A percentile compares a stretch with the other conserved stretches of the same genome.
Evolutionary conservation across 179 eudicot species (phyloP).

Genomic region (Beta macrorhiza): DNA sequence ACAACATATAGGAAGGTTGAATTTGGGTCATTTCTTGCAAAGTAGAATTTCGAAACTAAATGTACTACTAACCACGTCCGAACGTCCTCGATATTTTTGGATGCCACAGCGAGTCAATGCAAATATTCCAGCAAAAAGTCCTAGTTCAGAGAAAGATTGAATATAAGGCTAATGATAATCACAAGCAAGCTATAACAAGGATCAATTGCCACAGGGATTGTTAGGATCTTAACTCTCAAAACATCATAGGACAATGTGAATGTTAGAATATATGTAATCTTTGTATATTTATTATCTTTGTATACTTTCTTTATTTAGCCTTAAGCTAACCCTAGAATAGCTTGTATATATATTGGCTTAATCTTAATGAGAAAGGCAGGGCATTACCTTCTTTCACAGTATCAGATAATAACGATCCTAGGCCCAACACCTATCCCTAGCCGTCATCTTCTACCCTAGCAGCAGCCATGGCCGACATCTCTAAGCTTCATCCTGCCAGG

Average conservation of each 20-base stretch:
- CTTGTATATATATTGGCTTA: no score
- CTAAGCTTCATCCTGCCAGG: no score
- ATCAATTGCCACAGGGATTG: background rate
- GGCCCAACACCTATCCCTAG: no score
- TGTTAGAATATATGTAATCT: background rate
- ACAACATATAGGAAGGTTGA: background rate
- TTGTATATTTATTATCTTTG: no score
- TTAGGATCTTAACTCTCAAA: background rate
- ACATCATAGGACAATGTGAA: background rate
- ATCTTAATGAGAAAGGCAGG: no score
- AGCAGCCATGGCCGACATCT: no score
- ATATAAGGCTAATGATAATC: conserved; percentile 8
- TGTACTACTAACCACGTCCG: conserved; percentile 66
- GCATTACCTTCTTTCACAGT: no score
- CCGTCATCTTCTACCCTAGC: no score
- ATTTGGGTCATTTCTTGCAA: background rate
- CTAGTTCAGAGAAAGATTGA: conserved; percentile 33
- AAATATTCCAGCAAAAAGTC: conserved; percentile 74
- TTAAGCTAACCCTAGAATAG: no score
- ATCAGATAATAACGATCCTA: no score
- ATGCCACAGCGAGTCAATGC: conserved; percentile 63
- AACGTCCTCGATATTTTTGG: conserved; percentile 61
- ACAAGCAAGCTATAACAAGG: background rate
- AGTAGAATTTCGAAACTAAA: background rate
- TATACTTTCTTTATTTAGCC: background rate